Evolutionary conservation across 1,284 basidiomycete genomes (phyloP).

Genomic region (Gomphus sp.): DNA sequence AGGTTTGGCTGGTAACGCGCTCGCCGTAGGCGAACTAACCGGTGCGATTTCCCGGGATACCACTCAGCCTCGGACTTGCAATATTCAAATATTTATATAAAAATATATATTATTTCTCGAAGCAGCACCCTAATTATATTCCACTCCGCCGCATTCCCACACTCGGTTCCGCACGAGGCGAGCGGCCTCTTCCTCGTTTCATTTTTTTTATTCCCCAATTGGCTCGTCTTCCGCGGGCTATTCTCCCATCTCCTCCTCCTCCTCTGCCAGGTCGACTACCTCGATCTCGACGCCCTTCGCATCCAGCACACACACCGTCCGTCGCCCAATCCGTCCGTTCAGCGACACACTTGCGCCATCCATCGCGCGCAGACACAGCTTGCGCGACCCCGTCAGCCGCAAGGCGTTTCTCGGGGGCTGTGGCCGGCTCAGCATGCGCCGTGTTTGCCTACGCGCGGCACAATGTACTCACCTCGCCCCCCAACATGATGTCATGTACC

Average conservation of each 20-base stretch:
- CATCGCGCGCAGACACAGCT: conserved; percentile 39
- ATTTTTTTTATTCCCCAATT: not conserved
- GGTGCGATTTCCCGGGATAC: conserved; percentile 1
- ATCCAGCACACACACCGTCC: conserved; percentile 67
- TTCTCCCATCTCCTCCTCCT: conserved; percentile 41
- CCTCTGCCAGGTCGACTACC: conserved; percentile 68
- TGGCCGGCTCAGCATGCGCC: not conserved
- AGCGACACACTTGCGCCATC: conserved; percentile 53
- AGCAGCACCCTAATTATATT: not conserved
- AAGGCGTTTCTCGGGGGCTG: not conserved
- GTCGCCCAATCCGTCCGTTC: conserved; percentile 63
- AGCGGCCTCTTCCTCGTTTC: not conserved
- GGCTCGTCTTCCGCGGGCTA: conserved; percentile 22
- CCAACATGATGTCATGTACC: conserved; percentile 3
- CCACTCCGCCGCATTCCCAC: not conserved
- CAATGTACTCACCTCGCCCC: not conserved
- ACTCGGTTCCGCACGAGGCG: conserved; percentile 7
- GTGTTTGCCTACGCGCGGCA: not conserved
- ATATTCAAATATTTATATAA: too few relatives aligned
- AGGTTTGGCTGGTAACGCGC: conserved; percentile 1
- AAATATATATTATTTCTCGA: conserved; percentile 1
- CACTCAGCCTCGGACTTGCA: not conserved
- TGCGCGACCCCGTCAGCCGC: conserved; percentile 13
- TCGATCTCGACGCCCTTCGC: conserved; percentile 51
- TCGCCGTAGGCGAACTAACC: conserved; percentile 1